Base-by-base conservation (phyloP, 148 eudicot species). In the Dianthus caryophyllus region DNA sequence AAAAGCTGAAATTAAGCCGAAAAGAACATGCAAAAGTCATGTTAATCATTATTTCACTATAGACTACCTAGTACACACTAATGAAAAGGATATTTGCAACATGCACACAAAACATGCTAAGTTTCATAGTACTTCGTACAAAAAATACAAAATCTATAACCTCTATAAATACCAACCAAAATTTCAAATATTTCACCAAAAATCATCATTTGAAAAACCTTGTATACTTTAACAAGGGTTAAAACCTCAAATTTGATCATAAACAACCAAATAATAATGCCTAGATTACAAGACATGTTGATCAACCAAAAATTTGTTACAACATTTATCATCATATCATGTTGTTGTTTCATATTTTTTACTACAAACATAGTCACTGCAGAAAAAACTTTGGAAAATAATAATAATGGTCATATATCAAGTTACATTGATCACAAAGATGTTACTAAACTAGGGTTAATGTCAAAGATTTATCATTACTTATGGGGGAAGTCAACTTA, bases 401-500 rank as follows among this genome's bases (percentile, higher is more conserved):
- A 41, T 26, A 69, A 25, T 4, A 61, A 61, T 41, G 57, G 47
- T 53, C 65, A 61, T 33, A 46, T 65, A 10, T 48, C 66, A 16
- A 71, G 71, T 39, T 39, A 15, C 9, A 60, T 61, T 22, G 79
- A 69, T 57, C 70, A 64, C 6, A 46, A 60, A 50, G 66, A 41
- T 69, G 57, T 22, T 53, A 18, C 47, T 24, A 36, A 68, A 70
- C 69, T 71, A 16, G 71, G 82, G 5, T 65, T 76, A 51, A 53
- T 43, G 8, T 58, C 62, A 39, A 72, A 75, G 65, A 36, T 78
- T 49, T 54, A 76, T 54, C 80, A 75, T 74, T 83, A 81, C 76
- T 67, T 81, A 29, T 83, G 85, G 87, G 87, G 81, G 41, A 66
- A 69, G 38, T 76, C 83, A 24, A 81, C 83, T 15, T 84, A 84